These are phyloP conservation scores for Cairneyella variabilis DNA, from an alignment of 495 filamentous ascomycete genomes.

Conservation along the genomic window DNA sequence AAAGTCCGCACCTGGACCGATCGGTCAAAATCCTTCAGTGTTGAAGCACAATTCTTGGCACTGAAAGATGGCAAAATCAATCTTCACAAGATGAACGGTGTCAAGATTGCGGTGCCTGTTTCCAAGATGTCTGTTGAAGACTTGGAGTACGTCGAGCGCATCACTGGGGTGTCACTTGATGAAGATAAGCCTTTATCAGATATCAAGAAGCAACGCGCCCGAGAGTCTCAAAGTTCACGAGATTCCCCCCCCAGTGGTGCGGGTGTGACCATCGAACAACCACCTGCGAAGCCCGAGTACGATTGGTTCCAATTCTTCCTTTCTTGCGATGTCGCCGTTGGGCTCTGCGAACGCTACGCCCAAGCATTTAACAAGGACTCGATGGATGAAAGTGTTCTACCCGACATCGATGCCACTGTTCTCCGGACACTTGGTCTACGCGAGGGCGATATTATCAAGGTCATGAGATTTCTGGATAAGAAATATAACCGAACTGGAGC, in stretches of 20 bases:
- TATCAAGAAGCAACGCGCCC: conserved; percentile 51
- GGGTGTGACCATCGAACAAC: conserved; percentile 48
- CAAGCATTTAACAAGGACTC: conserved; percentile 84
- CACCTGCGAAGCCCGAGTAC: conserved; percentile 62
- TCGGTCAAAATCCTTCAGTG: conserved; percentile 89
- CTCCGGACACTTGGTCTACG: conserved; percentile 85
- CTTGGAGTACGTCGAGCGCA: conserved; percentile 86
- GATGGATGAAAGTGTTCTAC: conserved; percentile 88
- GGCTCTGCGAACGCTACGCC: conserved; percentile 91
- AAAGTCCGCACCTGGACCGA: conserved; percentile 94
- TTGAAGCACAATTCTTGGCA: conserved; percentile 95
- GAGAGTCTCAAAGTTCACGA: conserved; percentile 17
- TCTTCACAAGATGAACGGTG: conserved; percentile 94
- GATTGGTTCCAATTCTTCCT: conserved; percentile 99
- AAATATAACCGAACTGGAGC: conserved; percentile 65
- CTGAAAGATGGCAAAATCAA: conserved; percentile 95
- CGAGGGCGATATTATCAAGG: conserved; percentile 93
- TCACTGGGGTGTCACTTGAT: conserved; percentile 84
- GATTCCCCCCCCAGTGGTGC: conserved; percentile 22
- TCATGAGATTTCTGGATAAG: conserved; percentile 84
- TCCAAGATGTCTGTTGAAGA: conserved; percentile 94
- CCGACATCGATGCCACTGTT: conserved; percentile 77
- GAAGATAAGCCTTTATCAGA: conserved; percentile 94
- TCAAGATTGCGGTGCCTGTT: conserved; percentile 96
- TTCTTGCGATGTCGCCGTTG: conserved; percentile 80